Evolutionary conservation across 345 rosid genomes (phyloP).

Genomic region (Sonneratia alba): DNA sequence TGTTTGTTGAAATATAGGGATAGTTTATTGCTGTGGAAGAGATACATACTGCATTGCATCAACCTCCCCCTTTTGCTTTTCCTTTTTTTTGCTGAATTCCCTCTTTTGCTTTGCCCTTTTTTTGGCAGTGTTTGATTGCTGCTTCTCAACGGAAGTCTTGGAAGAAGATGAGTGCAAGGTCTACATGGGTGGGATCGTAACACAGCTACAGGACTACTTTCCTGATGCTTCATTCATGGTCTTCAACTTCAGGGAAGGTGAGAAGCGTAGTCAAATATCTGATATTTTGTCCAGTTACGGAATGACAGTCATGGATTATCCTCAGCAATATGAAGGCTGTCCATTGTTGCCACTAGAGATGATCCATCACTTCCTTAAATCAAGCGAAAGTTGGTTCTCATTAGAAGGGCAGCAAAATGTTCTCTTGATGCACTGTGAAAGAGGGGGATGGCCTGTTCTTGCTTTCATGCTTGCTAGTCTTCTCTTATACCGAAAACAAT

Average conservation of each 20-base stretch:
- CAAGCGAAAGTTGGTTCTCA: slow-evolving; percentile 93
- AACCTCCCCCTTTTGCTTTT: background rate
- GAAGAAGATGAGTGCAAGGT: slow-evolving; percentile 89
- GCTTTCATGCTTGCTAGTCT: slow-evolving; percentile 97
- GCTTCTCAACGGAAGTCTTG: slow-evolving; percentile 90
- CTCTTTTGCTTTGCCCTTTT: background rate
- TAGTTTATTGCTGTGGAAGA: background rate
- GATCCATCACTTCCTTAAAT: slow-evolving; percentile 86
- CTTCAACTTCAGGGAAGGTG: slow-evolving; percentile 93
- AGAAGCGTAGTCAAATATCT: slow-evolving; percentile 75
- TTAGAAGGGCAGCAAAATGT: slow-evolving; percentile 93
- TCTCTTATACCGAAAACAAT: slow-evolving; percentile 70
- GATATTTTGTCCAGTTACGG: slow-evolving; percentile 79
- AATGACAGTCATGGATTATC: slow-evolving; percentile 99
- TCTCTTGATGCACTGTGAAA: slow-evolving; percentile 88
- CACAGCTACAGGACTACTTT: slow-evolving; percentile 86
- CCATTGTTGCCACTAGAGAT: slow-evolving; percentile 82
- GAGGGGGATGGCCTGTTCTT: slow-evolving; percentile 96
- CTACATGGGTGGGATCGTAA: slow-evolving; percentile 89
- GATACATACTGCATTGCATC: background rate
- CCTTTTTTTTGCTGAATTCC: background rate
- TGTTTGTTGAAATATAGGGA: background rate
- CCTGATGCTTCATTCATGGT: slow-evolving; percentile 99
- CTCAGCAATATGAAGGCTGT: slow-evolving; percentile 84
- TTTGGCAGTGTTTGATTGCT: slow-evolving; percentile 89